Percentiles rank a stretch among this genome's conserved stretches.
Conservation (phyloP, 2,329 filamentous ascomycete species). For the Fusarium sp. region DNA sequence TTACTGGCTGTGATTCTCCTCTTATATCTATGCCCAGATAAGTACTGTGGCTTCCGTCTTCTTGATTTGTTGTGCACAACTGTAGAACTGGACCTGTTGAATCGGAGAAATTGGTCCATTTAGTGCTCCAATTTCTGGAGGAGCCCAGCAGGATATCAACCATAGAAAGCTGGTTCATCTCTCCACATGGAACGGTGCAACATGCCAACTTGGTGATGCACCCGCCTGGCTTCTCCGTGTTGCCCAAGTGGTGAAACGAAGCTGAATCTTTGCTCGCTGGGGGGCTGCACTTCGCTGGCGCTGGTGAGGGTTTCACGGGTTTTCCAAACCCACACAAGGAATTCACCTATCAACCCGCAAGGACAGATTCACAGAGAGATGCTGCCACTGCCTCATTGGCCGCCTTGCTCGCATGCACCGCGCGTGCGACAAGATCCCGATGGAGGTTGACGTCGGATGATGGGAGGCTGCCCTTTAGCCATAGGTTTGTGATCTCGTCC, state of each 20-base stretch:
- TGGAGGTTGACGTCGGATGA: slow-evolving; percentile 51
- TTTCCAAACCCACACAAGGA: neutral
- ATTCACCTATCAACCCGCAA: slow-evolving; percentile 21
- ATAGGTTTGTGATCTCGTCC: slow-evolving; percentile 94
- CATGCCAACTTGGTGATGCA: neutral
- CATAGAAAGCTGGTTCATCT: neutral
- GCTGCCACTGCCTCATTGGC: slow-evolving; percentile 46
- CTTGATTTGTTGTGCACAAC: neutral
- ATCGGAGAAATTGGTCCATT: neutral
- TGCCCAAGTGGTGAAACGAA: neutral
- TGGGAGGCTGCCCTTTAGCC: slow-evolving; percentile 81
- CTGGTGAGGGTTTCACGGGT: neutral
- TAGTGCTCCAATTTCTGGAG: neutral
- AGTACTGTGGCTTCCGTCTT: neutral
- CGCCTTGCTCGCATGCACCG: slow-evolving; percentile 56
- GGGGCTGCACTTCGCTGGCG: neutral
- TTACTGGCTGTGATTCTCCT: neutral
- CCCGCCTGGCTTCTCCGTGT: neutral
- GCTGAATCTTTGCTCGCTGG: neutral
- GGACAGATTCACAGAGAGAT: slow-evolving; percentile 53
- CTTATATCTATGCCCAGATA: neutral
- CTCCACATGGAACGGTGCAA: neutral
- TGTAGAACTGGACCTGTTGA: neutral
- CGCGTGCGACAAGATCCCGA: slow-evolving; percentile 52
- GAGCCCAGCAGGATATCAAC: neutral